Percentiles rank a stretch among this genome's conserved stretches.
Evolutionary conservation across 768 basidiomycete species (phyloP).

Genomic region (Hericium rajendrae): DNA sequence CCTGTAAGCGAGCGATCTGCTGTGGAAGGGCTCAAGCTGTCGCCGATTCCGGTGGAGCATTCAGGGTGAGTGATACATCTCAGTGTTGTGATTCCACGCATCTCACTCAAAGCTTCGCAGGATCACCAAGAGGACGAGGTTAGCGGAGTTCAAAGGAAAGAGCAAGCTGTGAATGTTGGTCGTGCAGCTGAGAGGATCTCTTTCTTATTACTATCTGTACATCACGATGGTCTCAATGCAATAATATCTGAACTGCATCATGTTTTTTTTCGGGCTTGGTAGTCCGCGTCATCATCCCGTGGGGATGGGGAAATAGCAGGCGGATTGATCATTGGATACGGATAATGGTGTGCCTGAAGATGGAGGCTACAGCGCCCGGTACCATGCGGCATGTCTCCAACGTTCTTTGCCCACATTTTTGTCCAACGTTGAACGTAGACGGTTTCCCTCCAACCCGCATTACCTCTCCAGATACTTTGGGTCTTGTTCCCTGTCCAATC

Average conservation of each 20-base stretch:
- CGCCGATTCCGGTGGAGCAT: conserved; percentile 55
- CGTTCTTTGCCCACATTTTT: neutral
- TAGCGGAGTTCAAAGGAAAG: conserved; percentile 54
- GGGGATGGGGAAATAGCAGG: neutral
- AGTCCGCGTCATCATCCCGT: neutral
- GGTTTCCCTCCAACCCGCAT: neutral
- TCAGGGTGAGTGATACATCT: conserved; percentile 52
- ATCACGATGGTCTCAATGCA: conserved; percentile 10
- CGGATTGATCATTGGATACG: no score
- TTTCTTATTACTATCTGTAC: neutral
- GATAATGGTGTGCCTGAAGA: no score
- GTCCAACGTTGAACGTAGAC: conserved; percentile 4
- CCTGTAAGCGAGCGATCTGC: conserved; percentile 47
- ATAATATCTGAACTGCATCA: neutral
- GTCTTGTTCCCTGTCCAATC: conserved; percentile 16
- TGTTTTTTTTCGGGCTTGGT: neutral
- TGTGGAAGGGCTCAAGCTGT: conserved; percentile 45
- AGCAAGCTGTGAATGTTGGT: conserved; percentile 28
- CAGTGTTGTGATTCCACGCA: neutral
- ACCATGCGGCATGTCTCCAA: neutral
- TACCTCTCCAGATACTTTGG: neutral
- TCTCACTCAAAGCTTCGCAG: conserved; percentile 22
- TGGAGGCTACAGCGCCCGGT: no score
- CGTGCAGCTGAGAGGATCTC: neutral
- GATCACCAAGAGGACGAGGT: conserved; percentile 57